A percentile compares a stretch with the other conserved stretches of the same genome.
Conservation (phyloP, 306 rosid species). For the Albizia julibrissin region DNA sequence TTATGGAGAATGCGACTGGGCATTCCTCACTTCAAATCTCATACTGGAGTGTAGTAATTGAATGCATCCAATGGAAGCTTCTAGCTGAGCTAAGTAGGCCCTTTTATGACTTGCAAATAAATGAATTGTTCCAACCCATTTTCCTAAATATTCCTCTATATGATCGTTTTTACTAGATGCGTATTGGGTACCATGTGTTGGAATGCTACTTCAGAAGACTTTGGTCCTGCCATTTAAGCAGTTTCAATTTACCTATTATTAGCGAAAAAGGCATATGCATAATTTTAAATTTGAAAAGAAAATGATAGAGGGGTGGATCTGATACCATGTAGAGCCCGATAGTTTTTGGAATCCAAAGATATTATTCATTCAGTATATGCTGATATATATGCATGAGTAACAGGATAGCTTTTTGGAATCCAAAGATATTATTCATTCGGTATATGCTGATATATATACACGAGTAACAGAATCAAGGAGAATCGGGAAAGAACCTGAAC, state of each 20-base stretch:
- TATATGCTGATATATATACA: no score
- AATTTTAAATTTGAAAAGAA: background rate
- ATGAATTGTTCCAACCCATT: background rate
- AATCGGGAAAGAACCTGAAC: no score
- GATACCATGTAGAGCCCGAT: no score
- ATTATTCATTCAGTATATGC: no score
- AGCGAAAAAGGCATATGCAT: background rate
- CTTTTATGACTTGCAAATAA: constrained; percentile 5
- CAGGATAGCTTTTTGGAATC: no score
- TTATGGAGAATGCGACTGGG: background rate
- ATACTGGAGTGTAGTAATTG: constrained; percentile 13
- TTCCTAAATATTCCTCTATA: background rate
- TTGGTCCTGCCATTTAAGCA: background rate
- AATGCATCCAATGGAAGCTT: constrained; percentile 12
- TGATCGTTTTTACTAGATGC: background rate
- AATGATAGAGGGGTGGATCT: background rate
- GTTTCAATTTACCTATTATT: background rate
- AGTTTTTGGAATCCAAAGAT: no score
- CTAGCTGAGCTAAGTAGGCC: constrained; percentile 14
- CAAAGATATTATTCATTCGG: no score
- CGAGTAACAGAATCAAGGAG: no score
- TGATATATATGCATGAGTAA: no score
- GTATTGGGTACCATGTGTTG: background rate
- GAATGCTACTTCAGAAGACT: background rate
- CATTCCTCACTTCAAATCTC: constrained; percentile 5